Evolutionary conservation across 1,139 yeast genomes (phyloP), one percentile per base, ranked within the genome.

Genomic region (Geotrichum reessii): DNA sequence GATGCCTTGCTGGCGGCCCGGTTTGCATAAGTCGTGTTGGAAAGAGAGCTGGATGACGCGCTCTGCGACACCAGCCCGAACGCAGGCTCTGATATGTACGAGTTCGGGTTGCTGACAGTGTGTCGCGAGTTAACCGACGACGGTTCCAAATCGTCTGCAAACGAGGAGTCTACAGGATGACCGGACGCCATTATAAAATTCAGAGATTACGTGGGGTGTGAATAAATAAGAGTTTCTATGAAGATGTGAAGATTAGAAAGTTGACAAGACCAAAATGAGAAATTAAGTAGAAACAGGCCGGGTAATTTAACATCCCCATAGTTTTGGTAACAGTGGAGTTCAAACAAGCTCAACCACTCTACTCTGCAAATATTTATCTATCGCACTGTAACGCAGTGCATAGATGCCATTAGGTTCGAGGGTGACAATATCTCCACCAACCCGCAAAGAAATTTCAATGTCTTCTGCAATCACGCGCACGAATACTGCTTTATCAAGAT

Each of bases 401-500:
- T 88, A 90, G 11, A 91, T 83, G 46, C 92, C 89, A n/a, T 82
- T 84, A 21, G 76, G 71, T 7, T 76, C 79, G 62, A 91, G 76
- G 54, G 84, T 87, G 12, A 91, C 76, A 59, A 80, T 84, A 63
- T 88, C 96, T 6, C 69, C 44, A 17, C 59, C 76, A 24, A 73
- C 77, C 3, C 74, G 75, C 1, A 69, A 63, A 5, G 48, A 22
- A 9, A 22, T 2, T 12, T 62, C 66, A 9, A 73, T 80, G 12
- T 72, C 68, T 7, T 76, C 76, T 12, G 76, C 68, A 1, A 74
- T 62, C 2, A 87, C 91, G 58, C 81, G 79, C 9, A 91, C 76
- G 67, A 90, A 89, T 2, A 93, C 97, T 3, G 93, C 87, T 62
- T 78, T 81, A 62, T 86, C 79, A 66, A 87, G 66, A 61, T 89